A percentile compares a stretch with the other conserved stretches of the same genome.
Evolutionary conservation across 2,329 filamentous ascomycete genomes (phyloP).

Genomic region (Penicillium hordei): DNA sequence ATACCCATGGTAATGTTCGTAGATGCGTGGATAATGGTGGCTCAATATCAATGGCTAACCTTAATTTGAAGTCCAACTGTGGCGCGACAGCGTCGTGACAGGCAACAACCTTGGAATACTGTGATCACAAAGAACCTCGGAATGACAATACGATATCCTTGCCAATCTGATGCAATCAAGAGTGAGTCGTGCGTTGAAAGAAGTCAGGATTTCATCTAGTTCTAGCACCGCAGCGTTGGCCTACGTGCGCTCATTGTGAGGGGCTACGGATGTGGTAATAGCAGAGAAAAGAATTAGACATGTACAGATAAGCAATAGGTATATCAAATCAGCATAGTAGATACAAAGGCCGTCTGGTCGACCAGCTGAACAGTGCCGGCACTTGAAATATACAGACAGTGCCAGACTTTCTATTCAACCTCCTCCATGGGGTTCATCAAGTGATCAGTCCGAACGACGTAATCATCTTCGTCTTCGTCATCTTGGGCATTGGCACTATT

Average conservation of each 20-base stretch:
- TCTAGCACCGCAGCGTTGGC: background rate
- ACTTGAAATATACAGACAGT: background rate
- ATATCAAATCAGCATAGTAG: slow-evolving; percentile 7
- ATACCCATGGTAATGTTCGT: background rate
- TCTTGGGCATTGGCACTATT: slow-evolving; percentile 23
- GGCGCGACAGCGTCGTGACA: background rate
- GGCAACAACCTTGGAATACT: background rate
- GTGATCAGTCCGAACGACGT: slow-evolving; percentile 8
- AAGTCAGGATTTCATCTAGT: background rate
- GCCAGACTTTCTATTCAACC: slow-evolving; percentile 1
- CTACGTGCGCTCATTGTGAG: background rate
- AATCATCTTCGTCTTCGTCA: slow-evolving; percentile 29
- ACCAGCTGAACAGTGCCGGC: background rate
- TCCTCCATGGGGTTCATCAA: slow-evolving; percentile 1
- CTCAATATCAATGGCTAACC: background rate
- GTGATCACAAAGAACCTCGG: background rate
- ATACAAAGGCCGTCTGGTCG: slow-evolving; percentile 4
- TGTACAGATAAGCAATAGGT: slow-evolving; percentile 3
- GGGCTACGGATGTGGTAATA: background rate
- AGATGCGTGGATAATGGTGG: background rate
- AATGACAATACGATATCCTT: too few species aligned
- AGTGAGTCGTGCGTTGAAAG: background rate
- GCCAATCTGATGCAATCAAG: background rate
- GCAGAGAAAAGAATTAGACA: background rate
- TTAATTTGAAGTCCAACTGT: background rate